A percentile compares a stretch with the other conserved stretches of the same genome.
These are phyloP conservation scores for Pascua guehoae DNA, from an alignment of 1,284 basidiomycete genomes.

Conservation along the genomic window DNA sequence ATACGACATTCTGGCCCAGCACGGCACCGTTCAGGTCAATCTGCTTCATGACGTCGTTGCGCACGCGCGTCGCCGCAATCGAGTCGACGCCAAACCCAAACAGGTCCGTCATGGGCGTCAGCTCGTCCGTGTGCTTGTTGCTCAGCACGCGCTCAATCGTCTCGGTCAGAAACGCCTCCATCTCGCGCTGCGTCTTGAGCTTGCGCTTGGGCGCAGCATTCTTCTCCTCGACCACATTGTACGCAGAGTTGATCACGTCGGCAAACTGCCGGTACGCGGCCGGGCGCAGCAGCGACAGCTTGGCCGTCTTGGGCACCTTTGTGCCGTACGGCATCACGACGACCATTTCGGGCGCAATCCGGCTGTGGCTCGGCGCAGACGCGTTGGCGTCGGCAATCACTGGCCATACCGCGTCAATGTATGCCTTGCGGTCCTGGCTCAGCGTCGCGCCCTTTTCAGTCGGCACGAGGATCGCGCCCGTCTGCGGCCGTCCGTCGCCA, in stretches of 20 bases:
- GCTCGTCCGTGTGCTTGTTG: slow-evolving; percentile 34
- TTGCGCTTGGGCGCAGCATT: slow-evolving; percentile 46
- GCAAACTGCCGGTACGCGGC: slow-evolving; percentile 56
- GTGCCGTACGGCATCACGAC: slow-evolving; percentile 52
- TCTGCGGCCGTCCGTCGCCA: slow-evolving; percentile 56
- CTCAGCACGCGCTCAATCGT: slow-evolving; percentile 48
- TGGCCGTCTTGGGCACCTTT: slow-evolving; percentile 43
- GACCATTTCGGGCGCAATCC: slow-evolving; percentile 56
- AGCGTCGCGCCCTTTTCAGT: slow-evolving; percentile 52
- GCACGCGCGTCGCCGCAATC: slow-evolving; percentile 57
- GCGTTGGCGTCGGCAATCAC: slow-evolving; percentile 56
- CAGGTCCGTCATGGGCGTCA: slow-evolving; percentile 32
- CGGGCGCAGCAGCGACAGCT: slow-evolving; percentile 46
- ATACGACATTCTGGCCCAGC: slow-evolving; percentile 52
- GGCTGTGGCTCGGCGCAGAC: slow-evolving; percentile 57
- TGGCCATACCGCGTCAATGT: slow-evolving; percentile 52
- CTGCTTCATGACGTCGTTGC: slow-evolving; percentile 56
- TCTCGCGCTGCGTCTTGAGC: slow-evolving; percentile 33
- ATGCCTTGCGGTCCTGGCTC: slow-evolving; percentile 47
- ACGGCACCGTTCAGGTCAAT: slow-evolving; percentile 44
- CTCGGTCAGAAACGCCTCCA: slow-evolving; percentile 50
- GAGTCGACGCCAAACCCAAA: slow-evolving; percentile 57
- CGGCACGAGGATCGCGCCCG: slow-evolving; percentile 59
- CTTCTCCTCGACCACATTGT: slow-evolving; percentile 53
- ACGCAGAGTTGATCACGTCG: slow-evolving; percentile 53